Base-by-base conservation (phyloP, 1,284 basidiomycete species). In the Papiliotrema laurentii region DNA sequence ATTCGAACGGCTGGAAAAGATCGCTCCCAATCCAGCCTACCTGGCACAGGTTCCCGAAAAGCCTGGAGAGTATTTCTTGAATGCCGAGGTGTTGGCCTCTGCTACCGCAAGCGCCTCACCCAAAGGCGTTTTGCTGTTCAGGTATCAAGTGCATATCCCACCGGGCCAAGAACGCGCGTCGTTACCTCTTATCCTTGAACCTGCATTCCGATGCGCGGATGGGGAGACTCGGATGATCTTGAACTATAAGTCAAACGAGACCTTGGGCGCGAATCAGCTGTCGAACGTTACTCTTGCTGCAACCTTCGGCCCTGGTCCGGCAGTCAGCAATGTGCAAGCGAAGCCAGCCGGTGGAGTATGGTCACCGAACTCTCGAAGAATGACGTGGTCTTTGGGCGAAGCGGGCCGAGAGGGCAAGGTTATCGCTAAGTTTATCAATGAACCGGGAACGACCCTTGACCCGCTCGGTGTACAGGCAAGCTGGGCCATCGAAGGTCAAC, bases 151-250 rank as follows among this genome's bases (percentile, higher is more conserved):
- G 18, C 69, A 76, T 46, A 61, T 77, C 11, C 61, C 69, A 5
- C 63, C 69, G 11, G 65, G 66, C 1, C 34, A 68, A 19, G 70
- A 73, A 22, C 22, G 45, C 1, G 45, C 59, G 10, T 66, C 64
- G 30, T 64, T 76, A 1, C 79, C 78, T 0, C 50, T 81, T 4
- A 47, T 68, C 2, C 61, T 79, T 26, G 72, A 75, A 44, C 75
- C 79, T 0, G 73, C 75, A 10, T 81, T 79, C 77, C 71, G 76
- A 45, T 72, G 72, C 50, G 76, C 77, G 51, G 63, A 75, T 18
- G 71, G 71, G 25, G 77, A 78, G 46, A 78, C 78, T 4, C 71
- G 76, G 27, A 72, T 80, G 60, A 74, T 81, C 44, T 59, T 79
- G 47, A 72, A 67, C 43, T 80, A 80, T 57, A 51, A 61, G 3